A percentile compares a stretch with the other conserved stretches of the same genome.
These are phyloP conservation scores for Saccharata proteae DNA, from an alignment of 2,329 filamentous ascomycete genomes.

Conservation along the genomic window DNA sequence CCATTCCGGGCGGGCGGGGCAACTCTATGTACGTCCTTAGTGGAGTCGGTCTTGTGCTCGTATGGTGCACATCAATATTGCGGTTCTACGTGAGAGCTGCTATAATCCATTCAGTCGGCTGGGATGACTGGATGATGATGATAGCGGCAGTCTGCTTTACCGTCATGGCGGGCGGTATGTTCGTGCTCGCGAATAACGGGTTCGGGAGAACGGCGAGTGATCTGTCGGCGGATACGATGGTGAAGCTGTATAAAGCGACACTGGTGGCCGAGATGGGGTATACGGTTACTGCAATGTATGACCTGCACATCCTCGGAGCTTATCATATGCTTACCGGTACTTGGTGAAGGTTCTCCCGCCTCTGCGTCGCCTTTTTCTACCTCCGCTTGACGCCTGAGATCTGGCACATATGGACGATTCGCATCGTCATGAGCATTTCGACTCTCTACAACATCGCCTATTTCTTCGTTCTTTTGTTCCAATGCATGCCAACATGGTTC, in stretches of 20 bases:
- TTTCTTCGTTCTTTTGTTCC: constrained; percentile 6
- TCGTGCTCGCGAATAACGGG: constrained; percentile 1
- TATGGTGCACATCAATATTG: too few species aligned
- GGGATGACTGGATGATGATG: constrained; percentile 5
- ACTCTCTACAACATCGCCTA: constrained; percentile 4
- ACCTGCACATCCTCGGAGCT: background rate
- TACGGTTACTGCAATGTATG: constrained; percentile 2
- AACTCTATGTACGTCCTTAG: constrained; percentile 5
- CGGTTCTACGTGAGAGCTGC: constrained; percentile 1
- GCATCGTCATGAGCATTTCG: constrained; percentile 1
- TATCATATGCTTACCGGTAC: background rate
- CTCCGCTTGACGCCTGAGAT: constrained; percentile 5
- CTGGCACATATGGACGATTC: constrained; percentile 6
- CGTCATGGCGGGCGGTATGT: constrained; percentile 2
- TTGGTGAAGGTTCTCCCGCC: constrained; percentile 3
- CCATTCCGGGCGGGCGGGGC: constrained; percentile 4
- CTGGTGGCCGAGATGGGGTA: constrained; percentile 3
- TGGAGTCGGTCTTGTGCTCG: constrained; percentile 5
- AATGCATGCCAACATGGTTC: constrained; percentile 3
- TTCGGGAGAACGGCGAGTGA: constrained; percentile 2
- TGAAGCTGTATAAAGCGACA: background rate
- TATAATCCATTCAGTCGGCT: constrained; percentile 1
- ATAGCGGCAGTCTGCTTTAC: background rate
- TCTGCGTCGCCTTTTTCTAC: constrained; percentile 5
- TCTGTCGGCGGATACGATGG: background rate